These are phyloP conservation scores for Metarhizium rileyi DNA, from an alignment of 2,329 filamentous ascomycete species.

Conservation along the genomic window DNA sequence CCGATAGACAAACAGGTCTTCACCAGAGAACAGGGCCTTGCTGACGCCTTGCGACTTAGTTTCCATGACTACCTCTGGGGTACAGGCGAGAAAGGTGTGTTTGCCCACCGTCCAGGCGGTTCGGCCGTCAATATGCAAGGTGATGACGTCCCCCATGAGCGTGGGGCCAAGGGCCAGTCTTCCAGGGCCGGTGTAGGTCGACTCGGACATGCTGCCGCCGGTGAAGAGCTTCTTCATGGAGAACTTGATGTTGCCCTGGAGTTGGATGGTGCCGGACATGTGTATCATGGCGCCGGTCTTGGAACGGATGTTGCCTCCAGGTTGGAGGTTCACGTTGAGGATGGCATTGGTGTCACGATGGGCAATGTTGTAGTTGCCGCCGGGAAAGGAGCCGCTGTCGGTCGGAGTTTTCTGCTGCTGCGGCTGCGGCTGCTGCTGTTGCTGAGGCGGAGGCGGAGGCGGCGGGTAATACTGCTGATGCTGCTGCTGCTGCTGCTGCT, in stretches of 20 bases:
- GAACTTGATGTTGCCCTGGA: conserved; percentile 13
- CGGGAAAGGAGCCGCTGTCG: conserved; percentile 9
- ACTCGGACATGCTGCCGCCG: conserved; percentile 12
- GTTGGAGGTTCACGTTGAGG: conserved; percentile 10
- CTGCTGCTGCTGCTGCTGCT: background rate
- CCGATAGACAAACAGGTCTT: conserved; percentile 13
- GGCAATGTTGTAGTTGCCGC: conserved; percentile 10
- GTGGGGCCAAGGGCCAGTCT: conserved; percentile 11
- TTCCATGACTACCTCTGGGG: conserved; percentile 10
- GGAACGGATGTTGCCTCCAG: conserved; percentile 8
- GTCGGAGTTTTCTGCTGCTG: background rate
- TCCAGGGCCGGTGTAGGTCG: conserved; percentile 10
- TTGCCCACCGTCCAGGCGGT: conserved; percentile 11
- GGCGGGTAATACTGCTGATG: background rate
- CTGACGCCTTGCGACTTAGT: conserved; percentile 12
- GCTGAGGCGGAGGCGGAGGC: background rate
- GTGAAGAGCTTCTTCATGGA: conserved; percentile 13
- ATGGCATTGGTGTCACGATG: conserved; percentile 13
- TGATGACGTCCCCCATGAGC: conserved; percentile 13
- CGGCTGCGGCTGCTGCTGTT: background rate
- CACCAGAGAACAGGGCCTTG: conserved; percentile 13
- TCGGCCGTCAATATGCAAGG: conserved; percentile 10
- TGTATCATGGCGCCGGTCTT: conserved; percentile 13
- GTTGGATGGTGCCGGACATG: conserved; percentile 12
- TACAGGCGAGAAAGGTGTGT: conserved; percentile 13